These are phyloP conservation scores for Tephrocybe sp. DNA, from an alignment of 768 basidiomycete species.

Conservation along the genomic window DNA sequence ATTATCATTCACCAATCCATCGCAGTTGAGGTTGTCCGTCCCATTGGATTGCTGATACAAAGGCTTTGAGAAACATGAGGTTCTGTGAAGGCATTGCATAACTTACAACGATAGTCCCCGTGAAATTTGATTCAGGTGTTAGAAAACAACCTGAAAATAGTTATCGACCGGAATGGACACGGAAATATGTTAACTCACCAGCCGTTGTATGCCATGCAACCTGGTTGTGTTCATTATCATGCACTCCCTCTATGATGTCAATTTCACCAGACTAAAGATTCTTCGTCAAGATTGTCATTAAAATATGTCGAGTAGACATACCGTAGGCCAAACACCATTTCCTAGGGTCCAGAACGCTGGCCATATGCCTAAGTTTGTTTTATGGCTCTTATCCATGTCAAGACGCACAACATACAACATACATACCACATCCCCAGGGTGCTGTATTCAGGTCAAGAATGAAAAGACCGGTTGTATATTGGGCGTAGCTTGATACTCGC, in stretches of 20 bases:
- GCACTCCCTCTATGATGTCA: constrained; percentile 84
- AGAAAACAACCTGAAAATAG: constrained; percentile 53
- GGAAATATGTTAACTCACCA: constrained; percentile 36
- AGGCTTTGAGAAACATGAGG: neutral
- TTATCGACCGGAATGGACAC: constrained; percentile 1
- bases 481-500: constrained; percentile 64
- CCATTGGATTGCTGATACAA: constrained; percentile 43
- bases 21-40: constrained; percentile 52
- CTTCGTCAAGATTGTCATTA: constrained; percentile 15
- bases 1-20: constrained; percentile 53
- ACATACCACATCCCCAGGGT: constrained; percentile 86
- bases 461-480: constrained; percentile 79
- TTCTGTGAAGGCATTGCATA: neutral
- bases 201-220: constrained; percentile 78
- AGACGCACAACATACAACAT: neutral
- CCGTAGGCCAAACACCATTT: constrained; percentile 60
- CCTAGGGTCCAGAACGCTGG: constrained; percentile 81
- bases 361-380: constrained; percentile 60
- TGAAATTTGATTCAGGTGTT: constrained; percentile 53
- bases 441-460: constrained; percentile 82
- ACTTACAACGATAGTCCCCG: constrained; percentile 64
- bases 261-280: constrained; percentile 71
- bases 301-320: constrained; percentile 29
- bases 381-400: neutral
- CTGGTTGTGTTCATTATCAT: constrained; percentile 83